Percentiles rank a stretch among this genome's conserved stretches.
Evolutionary conservation across 2,329 filamentous ascomycete genomes (phyloP).

Genomic region (Onygenales sp.): DNA sequence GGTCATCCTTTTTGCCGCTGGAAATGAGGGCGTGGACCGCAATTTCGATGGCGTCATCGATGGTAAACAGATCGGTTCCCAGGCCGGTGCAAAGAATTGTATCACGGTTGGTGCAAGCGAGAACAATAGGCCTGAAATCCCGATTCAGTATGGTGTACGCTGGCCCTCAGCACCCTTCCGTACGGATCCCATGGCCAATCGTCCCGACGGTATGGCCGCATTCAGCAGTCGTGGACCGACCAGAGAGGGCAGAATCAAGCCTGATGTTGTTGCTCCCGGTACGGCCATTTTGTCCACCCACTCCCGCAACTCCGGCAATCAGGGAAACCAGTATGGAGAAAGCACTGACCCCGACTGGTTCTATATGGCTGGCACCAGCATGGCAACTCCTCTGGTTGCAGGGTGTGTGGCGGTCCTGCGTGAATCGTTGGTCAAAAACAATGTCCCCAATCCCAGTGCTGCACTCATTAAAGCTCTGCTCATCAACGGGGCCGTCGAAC

Average conservation of each 20-base stretch:
- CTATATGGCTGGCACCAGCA: slow-evolving; percentile 15
- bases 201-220: slow-evolving; percentile 12
- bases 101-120: slow-evolving; percentile 19
- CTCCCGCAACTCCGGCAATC: slow-evolving; percentile 7
- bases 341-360: slow-evolving; percentile 11
- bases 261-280: slow-evolving; percentile 17
- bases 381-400: slow-evolving; percentile 17
- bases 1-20: slow-evolving; percentile 16
- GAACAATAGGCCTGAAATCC: slow-evolving; percentile 13
- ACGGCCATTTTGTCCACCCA: slow-evolving; percentile 13
- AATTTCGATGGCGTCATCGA: slow-evolving; percentile 10
- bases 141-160: slow-evolving; percentile 5
- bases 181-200: slow-evolving; percentile 9
- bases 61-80: slow-evolving; percentile 11
- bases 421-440: slow-evolving; percentile 11
- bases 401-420: slow-evolving; percentile 15
- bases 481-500: slow-evolving; percentile 16
- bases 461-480: slow-evolving; percentile 18
- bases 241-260: slow-evolving; percentile 13
- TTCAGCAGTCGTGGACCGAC: slow-evolving; percentile 17
- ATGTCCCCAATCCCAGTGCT: slow-evolving; percentile 10
- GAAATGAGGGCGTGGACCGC: slow-evolving; percentile 13
- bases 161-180: slow-evolving; percentile 7
- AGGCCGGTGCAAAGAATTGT: slow-evolving; percentile 17
- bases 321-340: slow-evolving; percentile 3